Evolutionary conservation across 805 yeast species (phyloP), one percentile per base, ranked within the genome.

Genomic region (Cyberlindnera maclurae): DNA sequence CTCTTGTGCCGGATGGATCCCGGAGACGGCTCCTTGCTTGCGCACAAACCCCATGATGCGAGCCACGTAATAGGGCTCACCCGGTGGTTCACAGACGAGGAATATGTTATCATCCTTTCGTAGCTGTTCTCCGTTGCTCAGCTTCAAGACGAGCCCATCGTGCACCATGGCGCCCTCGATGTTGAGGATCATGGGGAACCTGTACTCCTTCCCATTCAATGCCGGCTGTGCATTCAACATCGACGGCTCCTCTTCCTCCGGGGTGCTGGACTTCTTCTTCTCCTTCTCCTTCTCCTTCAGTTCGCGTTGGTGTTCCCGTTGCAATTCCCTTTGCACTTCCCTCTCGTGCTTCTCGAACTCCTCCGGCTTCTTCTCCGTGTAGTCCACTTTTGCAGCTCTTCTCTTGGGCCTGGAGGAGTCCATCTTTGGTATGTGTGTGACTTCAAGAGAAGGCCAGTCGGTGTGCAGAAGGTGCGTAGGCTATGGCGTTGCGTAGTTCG

Each of bases 21-120:
- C 49, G 10, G 43, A 44, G 30, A 15, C 42, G 11, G 56, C 54
- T 13, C 40, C 45, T 38, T 64, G 68, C 47, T 65, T 70, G 36
- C 59, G 58, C 3, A 67, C 68, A 48, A 88, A 86, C 12, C 89
- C 93, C 68, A 85, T 73, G 29, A 90, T 70, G 31, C 90, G 68
- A 1, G 94, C 97, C 32, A 93, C 73, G 52, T 87, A 85, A 64
- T 83, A 93, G 0, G 97, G 97, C 51, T 87, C 96, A 2, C 95
- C 93, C 0, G 96, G 87, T 1, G 96, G 96, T 58, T 87, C 96
- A 45, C 93, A 77, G 11, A 89, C 71, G 78, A 89, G 77, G 56
- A 83, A 88, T 9, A 88, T 80, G 42, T 69, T 77, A 41, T 88
- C 95, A 38, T 62, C 53, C 30, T 52, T 46, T 33, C 47, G 48